phyloP scores from a whole-genome alignment of 2,329 filamentous ascomycete genomes.

The Bertia moriformis region DNA sequence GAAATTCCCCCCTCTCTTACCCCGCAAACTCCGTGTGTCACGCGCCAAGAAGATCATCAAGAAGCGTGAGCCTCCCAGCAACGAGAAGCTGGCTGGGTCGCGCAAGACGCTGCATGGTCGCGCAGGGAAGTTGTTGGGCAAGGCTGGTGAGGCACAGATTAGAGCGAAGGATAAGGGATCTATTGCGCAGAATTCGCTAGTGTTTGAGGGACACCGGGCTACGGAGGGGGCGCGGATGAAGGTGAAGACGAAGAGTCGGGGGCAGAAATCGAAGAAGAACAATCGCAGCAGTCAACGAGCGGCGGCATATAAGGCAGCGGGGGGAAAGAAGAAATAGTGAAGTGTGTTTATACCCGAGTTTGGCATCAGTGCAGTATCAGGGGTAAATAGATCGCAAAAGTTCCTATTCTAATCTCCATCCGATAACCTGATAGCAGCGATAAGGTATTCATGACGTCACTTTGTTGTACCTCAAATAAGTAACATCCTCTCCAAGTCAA shows the following conservation, averaged over 20 bases:
- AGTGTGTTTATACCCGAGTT: not conserved
- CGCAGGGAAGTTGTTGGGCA: conserved; percentile 18
- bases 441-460: too few relatives aligned
- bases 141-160: conserved; percentile 19
- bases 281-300: conserved; percentile 23
- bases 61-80: conserved; percentile 7
- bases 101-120: conserved; percentile 20
- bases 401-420: too few relatives aligned
- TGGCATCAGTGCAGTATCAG: too few relatives aligned
- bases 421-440: too few relatives aligned
- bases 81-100: not conserved
- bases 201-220: conserved; percentile 28
- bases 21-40: conserved; percentile 44
- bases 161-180: not conserved
- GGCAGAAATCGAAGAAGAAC: conserved; percentile 17
- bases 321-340: conserved; percentile 6
- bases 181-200: conserved; percentile 12
- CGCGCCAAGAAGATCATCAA: conserved; percentile 37
- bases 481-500: too few relatives aligned
- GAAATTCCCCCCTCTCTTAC: conserved; percentile 49
- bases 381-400: too few relatives aligned
- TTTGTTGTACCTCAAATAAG: too few relatives aligned
- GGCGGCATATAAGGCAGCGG: conserved; percentile 22
- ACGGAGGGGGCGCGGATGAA: conserved; percentile 15
- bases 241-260: conserved; percentile 20